Percentiles rank a stretch among this genome's conserved stretches.
These are phyloP conservation scores for Microdochium nivale DNA, from an alignment of 2,329 filamentous ascomycete genomes.

Conservation along the genomic window DNA sequence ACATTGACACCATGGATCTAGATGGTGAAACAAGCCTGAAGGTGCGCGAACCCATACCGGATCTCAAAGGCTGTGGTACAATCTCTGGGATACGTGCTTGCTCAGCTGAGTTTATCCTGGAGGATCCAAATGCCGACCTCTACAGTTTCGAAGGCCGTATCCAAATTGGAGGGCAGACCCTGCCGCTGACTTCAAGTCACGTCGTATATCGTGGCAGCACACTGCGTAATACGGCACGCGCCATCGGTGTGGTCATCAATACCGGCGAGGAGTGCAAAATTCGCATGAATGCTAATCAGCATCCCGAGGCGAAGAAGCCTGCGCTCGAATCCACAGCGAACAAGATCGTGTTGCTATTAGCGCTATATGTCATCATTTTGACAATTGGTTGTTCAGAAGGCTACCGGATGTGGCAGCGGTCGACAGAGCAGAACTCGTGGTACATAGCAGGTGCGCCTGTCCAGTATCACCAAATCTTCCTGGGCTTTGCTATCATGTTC, in stretches of 20 bases:
- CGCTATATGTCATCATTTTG: slow-evolving; percentile 70
- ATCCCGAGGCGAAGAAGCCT: slow-evolving; percentile 76
- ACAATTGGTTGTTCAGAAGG: slow-evolving; percentile 75
- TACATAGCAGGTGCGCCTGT: slow-evolving; percentile 66
- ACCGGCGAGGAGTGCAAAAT: slow-evolving; percentile 88
- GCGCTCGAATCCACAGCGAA: slow-evolving; percentile 70
- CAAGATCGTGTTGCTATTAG: slow-evolving; percentile 72
- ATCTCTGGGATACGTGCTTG: slow-evolving; percentile 46
- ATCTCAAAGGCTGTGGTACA: slow-evolving; percentile 47
- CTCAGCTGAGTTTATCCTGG: slow-evolving; percentile 57
- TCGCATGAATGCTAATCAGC: slow-evolving; percentile 85
- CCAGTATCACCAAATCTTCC: slow-evolving; percentile 72
- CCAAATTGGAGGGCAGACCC: slow-evolving; percentile 44
- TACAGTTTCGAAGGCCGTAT: slow-evolving; percentile 70
- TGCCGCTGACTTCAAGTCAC: slow-evolving; percentile 70
- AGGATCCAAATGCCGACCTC: slow-evolving; percentile 70
- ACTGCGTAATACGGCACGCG: slow-evolving; percentile 61
- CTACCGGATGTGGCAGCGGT: slow-evolving; percentile 67
- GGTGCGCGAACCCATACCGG: slow-evolving; percentile 59
- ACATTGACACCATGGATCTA: slow-evolving; percentile 76
- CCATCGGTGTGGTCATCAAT: slow-evolving; percentile 77
- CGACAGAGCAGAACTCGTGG: slow-evolving; percentile 63
- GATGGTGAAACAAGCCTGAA: slow-evolving; percentile 80
- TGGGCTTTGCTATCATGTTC: slow-evolving; percentile 92
- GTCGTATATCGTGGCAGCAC: slow-evolving; percentile 82